phyloP scores from a whole-genome alignment of 805 yeast species.

The Saturnispora dispora region DNA sequence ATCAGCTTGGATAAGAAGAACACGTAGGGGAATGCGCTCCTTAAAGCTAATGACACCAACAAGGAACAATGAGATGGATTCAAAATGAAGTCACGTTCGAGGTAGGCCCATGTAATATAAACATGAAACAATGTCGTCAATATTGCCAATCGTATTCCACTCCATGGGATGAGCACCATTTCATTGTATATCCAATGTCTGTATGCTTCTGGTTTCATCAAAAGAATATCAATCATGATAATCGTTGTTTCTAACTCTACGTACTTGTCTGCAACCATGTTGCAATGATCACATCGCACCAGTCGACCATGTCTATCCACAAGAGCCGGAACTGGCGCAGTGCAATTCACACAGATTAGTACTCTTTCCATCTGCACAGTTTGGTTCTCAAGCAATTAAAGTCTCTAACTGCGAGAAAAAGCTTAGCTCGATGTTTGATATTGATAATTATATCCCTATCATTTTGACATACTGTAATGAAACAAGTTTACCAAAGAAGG shows the following conservation, averaged over 20 bases:
- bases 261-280: constrained; percentile 75
- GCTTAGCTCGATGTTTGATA: background rate
- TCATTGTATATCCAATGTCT: constrained; percentile 39
- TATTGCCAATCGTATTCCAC: constrained; percentile 40
- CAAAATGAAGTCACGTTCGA: constrained; percentile 46
- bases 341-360: constrained; percentile 2
- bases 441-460: background rate
- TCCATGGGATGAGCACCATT: constrained; percentile 6
- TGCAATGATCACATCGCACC: constrained; percentile 36
- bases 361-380: constrained; percentile 1
- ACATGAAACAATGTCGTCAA: constrained; percentile 76
- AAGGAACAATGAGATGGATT: constrained; percentile 18
- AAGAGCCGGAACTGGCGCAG: constrained; percentile 6
- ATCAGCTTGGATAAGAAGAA: constrained; percentile 47
- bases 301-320: constrained; percentile 6
- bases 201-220: constrained; percentile 80
- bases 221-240: constrained; percentile 70
- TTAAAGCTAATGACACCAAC: constrained; percentile 24
- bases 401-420: background rate
- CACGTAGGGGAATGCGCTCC: constrained; percentile 41
- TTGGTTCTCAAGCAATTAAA: background rate
- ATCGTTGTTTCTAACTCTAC: constrained; percentile 84
- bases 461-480: background rate
- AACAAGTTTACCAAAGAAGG: constrained; percentile 1
- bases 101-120: constrained; percentile 85